Evolutionary conservation across 208 protist species (phyloP), one percentile per base, ranked within the genome.

Genomic region (Crithidia acanthocephali): DNA sequence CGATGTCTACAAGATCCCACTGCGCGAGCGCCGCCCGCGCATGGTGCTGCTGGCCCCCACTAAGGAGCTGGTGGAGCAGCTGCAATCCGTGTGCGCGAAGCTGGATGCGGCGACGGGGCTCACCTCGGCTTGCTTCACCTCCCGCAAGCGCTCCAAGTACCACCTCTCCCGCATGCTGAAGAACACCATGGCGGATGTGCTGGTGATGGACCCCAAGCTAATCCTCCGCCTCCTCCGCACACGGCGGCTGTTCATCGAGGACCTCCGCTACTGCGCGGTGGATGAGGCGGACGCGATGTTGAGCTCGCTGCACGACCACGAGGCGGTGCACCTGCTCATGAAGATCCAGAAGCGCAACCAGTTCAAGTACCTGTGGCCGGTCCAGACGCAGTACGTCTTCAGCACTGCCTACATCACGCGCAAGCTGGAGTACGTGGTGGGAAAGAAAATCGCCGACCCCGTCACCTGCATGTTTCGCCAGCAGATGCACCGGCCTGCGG

Each of bases 281-380:
- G 93, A 97, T 60, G 93, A 97, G 78, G 93, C 93, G 11, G 93
- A 97, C 69, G 75, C 73, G 40, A 64, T 96, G 72, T 53, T 93
- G 28, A 90, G 83, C 65, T 84, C 84, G 18, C 79, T 84, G 68
- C 91, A 95, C 81, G 87, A 95, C 59, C 87, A 91, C 81, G 80
- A 85, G 61, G 87, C 91, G 27, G 81, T 86, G 28, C 84, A 92
- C 53, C 78, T 95, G 44, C 83, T 95, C 27, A 80, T 76, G 72
- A 91, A 90, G 62, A 74, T 93, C 6, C 86, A 86, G 52, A 87
- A 88, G 67, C 83, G 91, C 23, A 81, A 84, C 35, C 72, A 88
- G 66, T 95, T 90, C 85, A 82, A 88, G 62, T 78, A 93, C 60
- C 79, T 95, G 27, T 95, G 91, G 88, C 91, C 91, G 7, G 91